phyloP scores from a whole-genome alignment of 2,329 filamentous ascomycete genomes.

The Claviceps sp. region DNA sequence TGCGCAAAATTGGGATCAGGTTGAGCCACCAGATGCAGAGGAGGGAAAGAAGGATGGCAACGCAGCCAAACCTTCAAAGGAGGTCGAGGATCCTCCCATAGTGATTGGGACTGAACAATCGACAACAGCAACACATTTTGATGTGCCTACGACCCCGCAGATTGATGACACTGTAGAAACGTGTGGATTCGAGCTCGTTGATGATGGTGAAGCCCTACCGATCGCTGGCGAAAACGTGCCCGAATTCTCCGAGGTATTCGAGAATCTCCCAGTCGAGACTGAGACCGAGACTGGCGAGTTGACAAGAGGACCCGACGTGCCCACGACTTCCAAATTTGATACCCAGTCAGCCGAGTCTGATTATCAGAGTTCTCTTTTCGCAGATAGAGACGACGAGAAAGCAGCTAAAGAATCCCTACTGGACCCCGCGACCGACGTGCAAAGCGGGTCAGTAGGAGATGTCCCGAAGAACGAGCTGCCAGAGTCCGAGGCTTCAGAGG shows the following conservation, averaged over 20 bases:
- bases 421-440: not conserved
- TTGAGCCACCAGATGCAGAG: constrained; percentile 7
- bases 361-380: not conserved
- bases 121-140: not conserved
- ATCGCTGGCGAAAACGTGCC: not conserved
- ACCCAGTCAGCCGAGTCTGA: not conserved
- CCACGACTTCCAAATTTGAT: not conserved
- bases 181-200: too few relatives aligned
- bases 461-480: not conserved
- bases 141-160: too few relatives aligned
- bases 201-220: too few relatives aligned
- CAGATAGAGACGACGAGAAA: not conserved
- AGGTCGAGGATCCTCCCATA: not conserved
- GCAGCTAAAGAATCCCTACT: not conserved
- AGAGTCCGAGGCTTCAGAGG: not conserved
- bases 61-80: not conserved
- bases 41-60: constrained; percentile 10
- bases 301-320: not conserved
- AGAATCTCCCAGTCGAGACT: not conserved
- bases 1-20: constrained; percentile 3
- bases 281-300: not conserved
- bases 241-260: not conserved
- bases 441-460: not conserved
- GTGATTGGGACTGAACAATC: not conserved
- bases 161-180: too few relatives aligned